Conservation (phyloP, 2,329 filamentous ascomycete species). For the Camptophora hylomeconis region DNA sequence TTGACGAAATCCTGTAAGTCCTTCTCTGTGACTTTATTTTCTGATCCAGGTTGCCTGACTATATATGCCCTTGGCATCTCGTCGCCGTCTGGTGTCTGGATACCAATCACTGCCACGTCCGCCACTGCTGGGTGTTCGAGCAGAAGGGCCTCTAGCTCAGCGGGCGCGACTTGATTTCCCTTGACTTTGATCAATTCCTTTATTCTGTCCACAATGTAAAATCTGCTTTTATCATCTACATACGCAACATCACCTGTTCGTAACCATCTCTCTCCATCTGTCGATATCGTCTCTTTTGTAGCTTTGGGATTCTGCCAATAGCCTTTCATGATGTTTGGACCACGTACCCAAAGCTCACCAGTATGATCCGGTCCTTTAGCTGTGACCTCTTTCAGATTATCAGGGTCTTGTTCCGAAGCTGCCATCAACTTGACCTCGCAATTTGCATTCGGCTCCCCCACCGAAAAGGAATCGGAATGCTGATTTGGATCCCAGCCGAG, state of each 20-base stretch:
- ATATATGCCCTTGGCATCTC: constrained; percentile 29
- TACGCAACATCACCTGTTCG: constrained; percentile 49
- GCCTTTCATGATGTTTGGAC: constrained; percentile 45
- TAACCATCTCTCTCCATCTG: constrained; percentile 38
- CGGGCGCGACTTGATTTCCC: constrained; percentile 35
- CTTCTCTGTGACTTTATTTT: constrained; percentile 22
- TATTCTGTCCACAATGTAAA: constrained; percentile 58
- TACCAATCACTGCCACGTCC: constrained; percentile 36
- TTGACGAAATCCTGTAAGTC: constrained; percentile 23
- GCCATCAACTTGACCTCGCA: constrained; percentile 55
- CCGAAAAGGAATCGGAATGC: constrained; percentile 32
- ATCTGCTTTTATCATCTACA: constrained; percentile 13
- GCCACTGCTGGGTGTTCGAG: constrained; percentile 30
- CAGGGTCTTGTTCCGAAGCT: constrained; percentile 18
- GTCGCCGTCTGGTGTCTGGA: constrained; percentile 25
- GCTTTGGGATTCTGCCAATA: constrained; percentile 47
- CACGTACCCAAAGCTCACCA: constrained; percentile 39
- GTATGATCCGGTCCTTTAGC: constrained; percentile 1
- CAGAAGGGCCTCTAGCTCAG: constrained; percentile 34
- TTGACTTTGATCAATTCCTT: constrained; percentile 48
- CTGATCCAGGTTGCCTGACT: constrained; percentile 20
- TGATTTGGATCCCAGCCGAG: constrained; percentile 50
- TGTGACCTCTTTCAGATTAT: constrained; percentile 6
- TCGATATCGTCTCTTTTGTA: constrained; percentile 37
- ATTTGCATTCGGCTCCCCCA: constrained; percentile 60